These are phyloP conservation scores for Orbilia blumenaviensis DNA, from an alignment of 2,329 filamentous ascomycete genomes.

Conservation along the genomic window DNA sequence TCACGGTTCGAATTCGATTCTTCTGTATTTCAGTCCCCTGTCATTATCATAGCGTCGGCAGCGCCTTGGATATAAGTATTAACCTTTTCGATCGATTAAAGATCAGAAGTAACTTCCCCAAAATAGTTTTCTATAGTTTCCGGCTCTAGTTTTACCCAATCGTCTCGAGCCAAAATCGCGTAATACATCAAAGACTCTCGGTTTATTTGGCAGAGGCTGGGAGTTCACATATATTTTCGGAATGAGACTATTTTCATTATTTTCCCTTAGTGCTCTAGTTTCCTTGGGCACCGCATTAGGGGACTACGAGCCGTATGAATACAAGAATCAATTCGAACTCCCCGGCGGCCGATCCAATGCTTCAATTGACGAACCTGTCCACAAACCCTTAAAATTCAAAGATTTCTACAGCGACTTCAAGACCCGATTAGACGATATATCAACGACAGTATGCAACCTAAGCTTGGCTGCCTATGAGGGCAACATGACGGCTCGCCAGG, in stretches of 20 bases:
- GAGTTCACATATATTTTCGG: not conserved
- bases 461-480: constrained; percentile 14
- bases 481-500: constrained; percentile 11
- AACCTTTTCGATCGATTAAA: not conserved
- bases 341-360: constrained; percentile 15
- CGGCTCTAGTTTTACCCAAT: too few relatives aligned
- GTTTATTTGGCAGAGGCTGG: too few relatives aligned
- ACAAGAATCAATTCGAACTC: constrained; percentile 18
- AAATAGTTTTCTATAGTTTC: too few relatives aligned
- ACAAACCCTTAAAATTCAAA: constrained; percentile 3
- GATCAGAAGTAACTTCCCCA: not conserved
- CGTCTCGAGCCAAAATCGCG: too few relatives aligned
- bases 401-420: constrained; percentile 18
- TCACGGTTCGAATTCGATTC: not conserved
- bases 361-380: constrained; percentile 16
- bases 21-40: too few relatives aligned
- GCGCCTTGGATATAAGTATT: too few relatives aligned
- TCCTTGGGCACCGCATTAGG: not conserved
- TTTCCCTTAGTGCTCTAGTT: not conserved
- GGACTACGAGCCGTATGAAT: constrained; percentile 17
- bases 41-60: too few relatives aligned
- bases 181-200: too few relatives aligned
- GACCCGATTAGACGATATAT: not conserved
- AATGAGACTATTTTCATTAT: not conserved
- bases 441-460: constrained; percentile 25